These are phyloP conservation scores for Glycine latifolia DNA, from an alignment of 306 rosid species.

Conservation along the genomic window DNA sequence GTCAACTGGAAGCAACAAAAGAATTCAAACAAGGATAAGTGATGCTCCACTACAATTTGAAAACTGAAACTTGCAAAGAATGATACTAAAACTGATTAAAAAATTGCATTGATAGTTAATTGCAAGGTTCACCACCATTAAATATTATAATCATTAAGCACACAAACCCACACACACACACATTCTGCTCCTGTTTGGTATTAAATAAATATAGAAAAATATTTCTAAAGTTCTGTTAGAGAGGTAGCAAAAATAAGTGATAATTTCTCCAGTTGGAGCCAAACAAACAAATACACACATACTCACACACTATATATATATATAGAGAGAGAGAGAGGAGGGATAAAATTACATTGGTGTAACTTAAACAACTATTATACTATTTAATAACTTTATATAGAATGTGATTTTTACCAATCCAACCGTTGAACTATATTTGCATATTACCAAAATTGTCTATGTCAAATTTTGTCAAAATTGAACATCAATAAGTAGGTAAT, in stretches of 20 bases:
- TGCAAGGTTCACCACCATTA: slow-evolving; percentile 6
- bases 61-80: slow-evolving; percentile 42
- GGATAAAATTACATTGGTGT: too few species aligned
- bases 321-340: too few species aligned
- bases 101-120: slow-evolving; percentile 30
- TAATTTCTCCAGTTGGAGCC: background rate
- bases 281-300: background rate
- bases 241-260: background rate
- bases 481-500: too few species aligned
- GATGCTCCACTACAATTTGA: slow-evolving; percentile 9
- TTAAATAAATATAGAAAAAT: background rate
- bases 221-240: background rate
- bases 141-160: slow-evolving; percentile 21
- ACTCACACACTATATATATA: too few species aligned
- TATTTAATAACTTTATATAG: too few species aligned
- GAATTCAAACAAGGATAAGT: slow-evolving; percentile 39
- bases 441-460: too few species aligned
- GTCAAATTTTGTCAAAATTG: too few species aligned
- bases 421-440: too few species aligned
- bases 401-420: too few species aligned
- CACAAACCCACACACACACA: slow-evolving; percentile 20
- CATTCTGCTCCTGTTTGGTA: background rate
- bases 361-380: too few species aligned
- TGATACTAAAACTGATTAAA: background rate
- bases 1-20: slow-evolving; percentile 74